Evolutionary conservation across 257 asterid genomes (phyloP).

Genomic region (Marsdenia floribunda): DNA sequence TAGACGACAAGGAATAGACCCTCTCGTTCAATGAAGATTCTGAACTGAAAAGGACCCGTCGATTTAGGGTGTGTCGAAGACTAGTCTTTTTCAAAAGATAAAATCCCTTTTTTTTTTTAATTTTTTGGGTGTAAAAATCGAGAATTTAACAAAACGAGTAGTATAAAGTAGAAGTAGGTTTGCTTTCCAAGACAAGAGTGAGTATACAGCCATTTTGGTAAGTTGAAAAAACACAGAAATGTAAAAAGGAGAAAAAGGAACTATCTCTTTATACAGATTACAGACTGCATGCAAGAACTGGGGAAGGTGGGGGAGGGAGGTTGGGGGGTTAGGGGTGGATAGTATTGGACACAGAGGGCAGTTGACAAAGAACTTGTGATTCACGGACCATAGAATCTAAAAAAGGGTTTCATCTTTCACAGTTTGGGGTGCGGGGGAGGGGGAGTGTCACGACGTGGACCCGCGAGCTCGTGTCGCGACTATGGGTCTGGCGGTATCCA

Average conservation of each 20-base stretch:
- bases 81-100: background rate
- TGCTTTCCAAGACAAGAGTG: background rate
- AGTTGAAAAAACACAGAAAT: background rate
- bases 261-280: background rate
- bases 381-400: slow-evolving; percentile 14
- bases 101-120: background rate
- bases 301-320: background rate
- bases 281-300: background rate
- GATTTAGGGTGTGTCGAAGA: background rate
- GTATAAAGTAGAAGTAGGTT: background rate
- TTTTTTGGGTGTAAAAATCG: background rate
- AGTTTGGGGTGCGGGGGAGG: background rate
- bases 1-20: background rate
- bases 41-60: background rate
- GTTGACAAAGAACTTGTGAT: slow-evolving; percentile 6
- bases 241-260: background rate
- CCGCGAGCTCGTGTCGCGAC: too few relatives aligned
- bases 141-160: background rate
- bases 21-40: background rate
- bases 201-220: slow-evolving; percentile 2
- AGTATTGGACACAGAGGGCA: background rate
- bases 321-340: too few relatives aligned
- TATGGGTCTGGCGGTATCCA: too few relatives aligned
- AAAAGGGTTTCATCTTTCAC: background rate
- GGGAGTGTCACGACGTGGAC: too few relatives aligned